These are phyloP conservation scores for Erodium chrysanthum DNA, from an alignment of 441 rosid species.

Conservation along the genomic window DNA sequence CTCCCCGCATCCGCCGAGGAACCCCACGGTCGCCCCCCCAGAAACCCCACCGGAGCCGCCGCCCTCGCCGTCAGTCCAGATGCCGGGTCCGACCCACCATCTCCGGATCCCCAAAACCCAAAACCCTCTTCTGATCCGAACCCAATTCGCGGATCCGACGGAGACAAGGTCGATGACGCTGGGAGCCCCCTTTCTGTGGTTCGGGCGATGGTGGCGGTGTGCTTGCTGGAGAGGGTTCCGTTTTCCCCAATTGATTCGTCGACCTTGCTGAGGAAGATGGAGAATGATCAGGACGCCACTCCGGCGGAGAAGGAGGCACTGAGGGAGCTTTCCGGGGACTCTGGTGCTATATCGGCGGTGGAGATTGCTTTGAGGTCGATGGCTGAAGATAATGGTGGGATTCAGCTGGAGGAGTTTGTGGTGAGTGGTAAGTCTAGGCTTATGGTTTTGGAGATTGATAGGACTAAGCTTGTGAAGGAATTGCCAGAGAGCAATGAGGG, in stretches of 20 bases:
- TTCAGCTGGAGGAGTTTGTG: constrained; percentile 77
- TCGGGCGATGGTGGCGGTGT: constrained; percentile 74
- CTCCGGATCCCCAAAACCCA: constrained; percentile 16
- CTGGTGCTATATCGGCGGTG: constrained; percentile 67
- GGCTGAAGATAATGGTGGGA: constrained; percentile 71
- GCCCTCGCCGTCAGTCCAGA: not conserved
- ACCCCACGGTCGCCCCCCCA: too few species aligned
- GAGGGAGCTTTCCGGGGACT: constrained; percentile 74
- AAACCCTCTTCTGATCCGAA: constrained; percentile 11
- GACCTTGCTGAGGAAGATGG: constrained; percentile 72
- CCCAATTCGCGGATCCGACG: constrained; percentile 6
- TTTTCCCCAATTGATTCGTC: constrained; percentile 68
- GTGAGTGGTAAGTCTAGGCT: constrained; percentile 73
- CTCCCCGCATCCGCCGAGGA: too few species aligned
- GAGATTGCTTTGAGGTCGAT: constrained; percentile 75
- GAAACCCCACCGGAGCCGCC: too few species aligned
- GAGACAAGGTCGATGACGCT: constrained; percentile 23
- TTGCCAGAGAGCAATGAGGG: constrained; percentile 53
- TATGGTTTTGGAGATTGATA: constrained; percentile 70
- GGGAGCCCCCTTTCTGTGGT: constrained; percentile 57
- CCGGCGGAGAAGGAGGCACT: constrained; percentile 63
- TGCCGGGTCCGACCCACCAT: not conserved
- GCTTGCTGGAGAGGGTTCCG: constrained; percentile 71
- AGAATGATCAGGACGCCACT: constrained; percentile 61
- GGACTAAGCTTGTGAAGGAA: constrained; percentile 61